Percentiles rank a stretch among this genome's conserved stretches.
These are phyloP conservation scores for Chaetoceros tenuissimus DNA, from an alignment of 108 stramenopile genomes.

Conservation along the genomic window DNA sequence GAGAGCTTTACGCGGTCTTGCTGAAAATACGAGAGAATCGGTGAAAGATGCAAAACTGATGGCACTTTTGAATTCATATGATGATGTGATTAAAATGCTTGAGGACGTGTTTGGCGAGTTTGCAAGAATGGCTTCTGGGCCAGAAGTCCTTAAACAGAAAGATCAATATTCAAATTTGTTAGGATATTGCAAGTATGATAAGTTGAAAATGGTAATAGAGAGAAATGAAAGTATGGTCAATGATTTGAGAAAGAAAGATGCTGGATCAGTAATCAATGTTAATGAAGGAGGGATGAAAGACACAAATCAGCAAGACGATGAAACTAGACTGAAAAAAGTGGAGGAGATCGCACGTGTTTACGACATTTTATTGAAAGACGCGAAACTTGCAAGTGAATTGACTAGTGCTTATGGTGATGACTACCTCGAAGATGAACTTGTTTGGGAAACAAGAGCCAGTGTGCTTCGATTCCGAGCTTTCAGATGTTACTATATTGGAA, in stretches of 20 bases:
- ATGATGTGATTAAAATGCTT: conserved; percentile 53
- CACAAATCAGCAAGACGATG: conserved; percentile 11
- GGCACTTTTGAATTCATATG: conserved; percentile 52
- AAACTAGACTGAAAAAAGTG: conserved; percentile 19
- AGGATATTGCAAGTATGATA: conserved; percentile 60
- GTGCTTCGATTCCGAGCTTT: conserved; percentile 56
- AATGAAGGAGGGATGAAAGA: conserved; percentile 5
- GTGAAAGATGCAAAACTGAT: conserved; percentile 43
- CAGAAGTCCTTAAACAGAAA: conserved; percentile 59
- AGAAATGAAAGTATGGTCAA: conserved; percentile 41
- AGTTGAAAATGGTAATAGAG: conserved; percentile 37
- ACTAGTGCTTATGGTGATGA: conserved; percentile 18
- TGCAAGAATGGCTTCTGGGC: conserved; percentile 43
- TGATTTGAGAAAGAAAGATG: conserved; percentile 23
- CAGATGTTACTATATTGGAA: conserved; percentile 49
- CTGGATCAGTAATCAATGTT: conserved; percentile 1
- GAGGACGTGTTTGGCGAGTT: conserved; percentile 34
- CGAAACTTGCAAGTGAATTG: conserved; percentile 40
- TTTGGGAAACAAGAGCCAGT: conserved; percentile 68
- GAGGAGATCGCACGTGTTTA: conserved; percentile 67
- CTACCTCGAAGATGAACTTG: conserved; percentile 62
- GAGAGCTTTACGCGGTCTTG: not conserved
- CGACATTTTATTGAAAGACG: conserved; percentile 72
- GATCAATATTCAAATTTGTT: conserved; percentile 43
- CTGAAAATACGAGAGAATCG: conserved; percentile 3